Evolutionary conservation across 2,329 filamentous ascomycete genomes (phyloP), one percentile per base, ranked within the genome.

Genomic region (Colletotrichum simmondsii): DNA sequence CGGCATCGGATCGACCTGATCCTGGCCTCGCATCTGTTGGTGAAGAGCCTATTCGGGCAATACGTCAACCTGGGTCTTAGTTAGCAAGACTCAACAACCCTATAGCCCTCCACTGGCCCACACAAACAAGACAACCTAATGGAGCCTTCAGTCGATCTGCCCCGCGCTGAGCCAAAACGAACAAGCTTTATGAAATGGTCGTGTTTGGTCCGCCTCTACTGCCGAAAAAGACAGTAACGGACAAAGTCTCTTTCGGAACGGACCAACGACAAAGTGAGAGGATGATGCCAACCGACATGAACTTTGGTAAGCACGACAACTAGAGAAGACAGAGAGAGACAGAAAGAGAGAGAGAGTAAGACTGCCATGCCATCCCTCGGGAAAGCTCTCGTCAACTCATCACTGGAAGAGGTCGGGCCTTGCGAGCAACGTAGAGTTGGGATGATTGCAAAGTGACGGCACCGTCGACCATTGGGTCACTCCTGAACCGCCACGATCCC

Each of bases 401-500:
- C 53, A 56, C 65, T 60, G 52, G 52, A 64, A 59, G 26, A 72
- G 69, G 65, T 30, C 58, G 57, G 69, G 24, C 59, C 65, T 72
- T 70, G 66, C 66, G 54, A 72, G 66, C 54, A 46, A 28, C 32
- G 32, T 22, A 30, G 26, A 59, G 59, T 63, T 69, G 65, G 69
- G 65, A 68, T 42, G 65, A 59, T 53, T 52, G 32, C 65, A 22
- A 24, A 59, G 61, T 69, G 65, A 64, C 53, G 69, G 54, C 65
- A 46, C 57, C 53, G 46, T 49, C 54, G 14, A 69, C 54, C 54
- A 65, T 46, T 69, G 53, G 42, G 37, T 42, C 59, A 56, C 42
- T 54, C 42, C 24, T n/a, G 66, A 70, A 72, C 70, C 56, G 70
- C 66, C 60, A 70, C 60, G 37, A 72, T 65, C 60, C 70, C 70